These are phyloP conservation scores for Xerocomellus chrysenteron DNA, from an alignment of 768 basidiomycete genomes.

Conservation along the genomic window DNA sequence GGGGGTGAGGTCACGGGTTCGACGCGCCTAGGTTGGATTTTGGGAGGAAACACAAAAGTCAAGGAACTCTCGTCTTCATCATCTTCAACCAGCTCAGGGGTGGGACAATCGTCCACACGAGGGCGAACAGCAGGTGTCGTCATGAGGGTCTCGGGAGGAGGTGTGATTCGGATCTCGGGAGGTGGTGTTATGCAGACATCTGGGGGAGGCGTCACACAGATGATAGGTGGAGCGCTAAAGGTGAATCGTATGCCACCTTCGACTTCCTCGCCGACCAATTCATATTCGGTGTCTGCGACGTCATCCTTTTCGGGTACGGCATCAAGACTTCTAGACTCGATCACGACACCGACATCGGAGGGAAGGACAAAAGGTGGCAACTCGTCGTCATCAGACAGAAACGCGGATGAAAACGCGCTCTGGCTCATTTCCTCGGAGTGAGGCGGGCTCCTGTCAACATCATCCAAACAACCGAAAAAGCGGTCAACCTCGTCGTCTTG, in stretches of 20 bases:
- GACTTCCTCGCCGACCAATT: constrained; percentile 57
- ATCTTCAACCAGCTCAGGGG: constrained; percentile 17
- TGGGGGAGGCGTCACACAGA: constrained; percentile 28
- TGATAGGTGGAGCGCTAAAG: constrained; percentile 57
- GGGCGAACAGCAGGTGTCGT: constrained; percentile 20
- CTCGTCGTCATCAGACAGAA: constrained; percentile 49
- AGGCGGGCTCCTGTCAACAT: constrained; percentile 52
- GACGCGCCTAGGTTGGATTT: background rate
- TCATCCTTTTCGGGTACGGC: constrained; percentile 38
- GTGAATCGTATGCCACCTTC: constrained; percentile 73
- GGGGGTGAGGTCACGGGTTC: constrained; percentile 12
- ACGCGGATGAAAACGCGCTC: constrained; percentile 56
- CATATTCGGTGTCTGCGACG: constrained; percentile 37
- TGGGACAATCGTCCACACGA: background rate
- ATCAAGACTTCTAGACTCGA: constrained; percentile 36
- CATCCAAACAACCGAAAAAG: constrained; percentile 72
- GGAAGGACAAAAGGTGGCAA: constrained; percentile 51
- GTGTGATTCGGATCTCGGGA: constrained; percentile 24
- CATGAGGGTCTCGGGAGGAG: constrained; percentile 16
- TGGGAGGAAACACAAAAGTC: constrained; percentile 26
- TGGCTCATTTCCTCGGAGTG: constrained; percentile 53
- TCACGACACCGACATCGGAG: constrained; percentile 43
- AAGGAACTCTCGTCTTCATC: constrained; percentile 23
- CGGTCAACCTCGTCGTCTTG: constrained; percentile 57
- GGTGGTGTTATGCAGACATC: constrained; percentile 27